These are phyloP conservation scores for Trichoderma atroviride DNA, from an alignment of 2,329 filamentous ascomycete species.

Conservation along the genomic window DNA sequence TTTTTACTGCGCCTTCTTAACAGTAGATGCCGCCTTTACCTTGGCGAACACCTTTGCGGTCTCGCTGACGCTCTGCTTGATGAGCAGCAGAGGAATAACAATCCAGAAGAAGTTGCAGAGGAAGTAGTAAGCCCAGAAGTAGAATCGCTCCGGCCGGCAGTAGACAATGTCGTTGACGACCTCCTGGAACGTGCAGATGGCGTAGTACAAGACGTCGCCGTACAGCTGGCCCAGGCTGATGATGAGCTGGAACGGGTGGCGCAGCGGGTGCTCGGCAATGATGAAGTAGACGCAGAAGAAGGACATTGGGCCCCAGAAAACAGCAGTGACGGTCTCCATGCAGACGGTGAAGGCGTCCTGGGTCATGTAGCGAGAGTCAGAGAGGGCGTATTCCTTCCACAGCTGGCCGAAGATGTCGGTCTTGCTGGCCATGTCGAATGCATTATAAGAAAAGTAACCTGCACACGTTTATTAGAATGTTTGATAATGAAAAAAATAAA, in stretches of 20 bases:
- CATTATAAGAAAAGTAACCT: conserved; percentile 55
- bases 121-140: conserved; percentile 58
- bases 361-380: conserved; percentile 59
- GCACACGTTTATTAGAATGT: background rate
- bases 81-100: conserved; percentile 46
- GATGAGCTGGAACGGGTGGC: conserved; percentile 52
- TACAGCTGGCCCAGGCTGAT: conserved; percentile 54
- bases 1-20: conserved; percentile 34
- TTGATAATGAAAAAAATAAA: background rate
- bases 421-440: conserved; percentile 43
- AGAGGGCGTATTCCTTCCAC: conserved; percentile 62
- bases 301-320: conserved; percentile 57
- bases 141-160: conserved; percentile 54
- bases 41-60: conserved; percentile 35
- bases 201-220: conserved; percentile 56
- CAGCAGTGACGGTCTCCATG: conserved; percentile 58
- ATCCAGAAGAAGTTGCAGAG: conserved; percentile 58
- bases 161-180: conserved; percentile 44
- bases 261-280: conserved; percentile 47
- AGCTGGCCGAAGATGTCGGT: conserved; percentile 54
- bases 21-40: conserved; percentile 32
- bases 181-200: conserved; percentile 50
- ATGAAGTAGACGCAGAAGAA: conserved; percentile 51
- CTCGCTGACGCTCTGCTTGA: conserved; percentile 37
- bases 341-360: conserved; percentile 56